Evolutionary conservation across 2,329 filamentous ascomycete species (phyloP).

Genomic region (Colletotrichum lindemuthianum): DNA sequence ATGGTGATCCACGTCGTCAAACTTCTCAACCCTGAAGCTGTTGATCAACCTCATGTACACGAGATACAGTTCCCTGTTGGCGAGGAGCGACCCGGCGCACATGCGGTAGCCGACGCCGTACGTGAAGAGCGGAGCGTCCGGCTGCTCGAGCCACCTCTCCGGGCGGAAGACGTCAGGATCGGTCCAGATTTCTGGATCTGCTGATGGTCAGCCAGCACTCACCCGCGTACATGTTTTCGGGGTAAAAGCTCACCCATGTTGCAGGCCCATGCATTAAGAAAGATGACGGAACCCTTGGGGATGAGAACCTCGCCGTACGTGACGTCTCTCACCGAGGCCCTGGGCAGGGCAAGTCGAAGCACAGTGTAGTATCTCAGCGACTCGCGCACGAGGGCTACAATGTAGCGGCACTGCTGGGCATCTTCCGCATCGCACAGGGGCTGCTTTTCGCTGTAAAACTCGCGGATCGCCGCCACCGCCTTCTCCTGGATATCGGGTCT

Average conservation of each 20-base stretch:
- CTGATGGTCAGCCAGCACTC: not conserved
- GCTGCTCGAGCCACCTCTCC: slow-evolving; percentile 71
- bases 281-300: slow-evolving; percentile 71
- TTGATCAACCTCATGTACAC: slow-evolving; percentile 71
- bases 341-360: slow-evolving; percentile 69
- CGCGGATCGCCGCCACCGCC: slow-evolving; percentile 65
- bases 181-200: slow-evolving; percentile 64
- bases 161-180: slow-evolving; percentile 59
- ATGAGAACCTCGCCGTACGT: slow-evolving; percentile 66
- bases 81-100: slow-evolving; percentile 71
- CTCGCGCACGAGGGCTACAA: slow-evolving; percentile 71
- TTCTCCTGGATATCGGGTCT: slow-evolving; percentile 71
- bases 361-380: slow-evolving; percentile 72
- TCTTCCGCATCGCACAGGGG: slow-evolving; percentile 70
- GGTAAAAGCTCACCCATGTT: slow-evolving; percentile 67
- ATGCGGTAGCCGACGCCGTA: slow-evolving; percentile 75
- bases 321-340: slow-evolving; percentile 69
- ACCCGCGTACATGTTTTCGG: not conserved
- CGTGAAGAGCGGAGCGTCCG: slow-evolving; percentile 71
- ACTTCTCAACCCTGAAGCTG: slow-evolving; percentile 67
- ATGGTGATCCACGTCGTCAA: slow-evolving; percentile 65
- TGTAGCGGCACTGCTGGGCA: slow-evolving; percentile 71
- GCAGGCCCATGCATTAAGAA: slow-evolving; percentile 75
- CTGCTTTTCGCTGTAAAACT: slow-evolving; percentile 60
- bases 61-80: slow-evolving; percentile 73